A percentile compares a stretch with the other conserved stretches of the same genome.
phyloP scores from a whole-genome alignment of 768 basidiomycete genomes.

The Amanita jacksonii region DNA sequence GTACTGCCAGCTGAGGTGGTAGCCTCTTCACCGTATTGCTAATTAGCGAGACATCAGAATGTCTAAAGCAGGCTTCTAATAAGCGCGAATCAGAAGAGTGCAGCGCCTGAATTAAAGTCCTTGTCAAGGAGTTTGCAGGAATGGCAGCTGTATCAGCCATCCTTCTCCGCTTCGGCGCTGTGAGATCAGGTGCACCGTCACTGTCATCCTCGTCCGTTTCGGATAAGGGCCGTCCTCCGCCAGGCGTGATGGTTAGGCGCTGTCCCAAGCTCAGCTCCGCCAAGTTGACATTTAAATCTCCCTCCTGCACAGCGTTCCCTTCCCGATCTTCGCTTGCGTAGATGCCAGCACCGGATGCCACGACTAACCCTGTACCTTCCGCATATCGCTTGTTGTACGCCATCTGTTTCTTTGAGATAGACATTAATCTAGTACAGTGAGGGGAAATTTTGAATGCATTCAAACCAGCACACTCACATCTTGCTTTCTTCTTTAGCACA shows the following conservation, averaged over 20 bases:
- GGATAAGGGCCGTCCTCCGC: slow-evolving; percentile 28
- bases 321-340: slow-evolving; percentile 51
- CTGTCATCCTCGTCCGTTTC: slow-evolving; percentile 24
- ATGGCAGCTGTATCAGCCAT: slow-evolving; percentile 31
- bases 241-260: slow-evolving; percentile 67
- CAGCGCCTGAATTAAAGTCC: slow-evolving; percentile 90
- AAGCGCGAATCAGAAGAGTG: slow-evolving; percentile 89
- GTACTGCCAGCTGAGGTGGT: slow-evolving; percentile 80
- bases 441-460: no score
- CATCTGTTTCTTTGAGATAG: slow-evolving; percentile 35
- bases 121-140: slow-evolving; percentile 81
- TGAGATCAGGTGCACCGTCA: slow-evolving; percentile 28
- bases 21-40: slow-evolving; percentile 80
- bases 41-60: slow-evolving; percentile 75
- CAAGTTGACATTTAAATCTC: slow-evolving; percentile 70
- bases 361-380: slow-evolving; percentile 50
- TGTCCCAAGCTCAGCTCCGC: slow-evolving; percentile 92
- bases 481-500: slow-evolving; percentile 4
- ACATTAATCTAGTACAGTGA: slow-evolving; percentile 20
- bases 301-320: slow-evolving; percentile 45
- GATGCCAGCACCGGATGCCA: slow-evolving; percentile 57
- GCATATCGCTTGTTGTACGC: slow-evolving; percentile 55
- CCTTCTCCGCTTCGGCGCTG: slow-evolving; percentile 23
- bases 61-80: slow-evolving; percentile 77
- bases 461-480: no score